Conservation (phyloP, 2,329 filamentous ascomycete genomes). For the Annulohypoxylon truncatum region DNA sequence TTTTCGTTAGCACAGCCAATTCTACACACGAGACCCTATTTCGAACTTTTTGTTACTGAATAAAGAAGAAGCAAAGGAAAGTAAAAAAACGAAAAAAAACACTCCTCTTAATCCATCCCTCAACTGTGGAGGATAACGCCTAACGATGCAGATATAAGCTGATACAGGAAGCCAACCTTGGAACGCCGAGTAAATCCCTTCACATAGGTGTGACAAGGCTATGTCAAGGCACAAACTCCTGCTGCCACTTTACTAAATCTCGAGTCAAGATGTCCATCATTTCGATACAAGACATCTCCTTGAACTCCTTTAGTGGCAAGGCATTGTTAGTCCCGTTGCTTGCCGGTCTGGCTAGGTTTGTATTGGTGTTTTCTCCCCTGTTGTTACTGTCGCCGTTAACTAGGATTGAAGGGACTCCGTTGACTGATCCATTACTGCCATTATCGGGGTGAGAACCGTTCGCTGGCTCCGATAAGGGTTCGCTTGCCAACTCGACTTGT, state of each 20-base stretch:
- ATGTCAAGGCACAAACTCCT: conserved; percentile 66
- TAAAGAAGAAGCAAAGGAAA: conserved; percentile 4
- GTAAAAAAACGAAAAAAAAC: too few species aligned
- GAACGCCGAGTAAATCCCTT: conserved; percentile 25
- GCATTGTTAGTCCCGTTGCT: conserved; percentile 49
- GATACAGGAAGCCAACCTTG: conserved; percentile 31
- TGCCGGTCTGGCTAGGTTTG: conserved; percentile 46
- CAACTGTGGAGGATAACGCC: conserved; percentile 39
- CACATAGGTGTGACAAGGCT: conserved; percentile 8
- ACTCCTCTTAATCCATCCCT: conserved; percentile 11
- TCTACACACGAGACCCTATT: conserved; percentile 12
- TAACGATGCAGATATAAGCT: conserved; percentile 35
- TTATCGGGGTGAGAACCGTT: conserved; percentile 57
- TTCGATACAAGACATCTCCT: conserved; percentile 79
- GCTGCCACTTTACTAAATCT: conserved; percentile 87
- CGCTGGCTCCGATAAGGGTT: conserved; percentile 59
- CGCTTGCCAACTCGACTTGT: conserved; percentile 85
- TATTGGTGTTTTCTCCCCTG: conserved; percentile 28
- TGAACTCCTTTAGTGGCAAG: conserved; percentile 68
- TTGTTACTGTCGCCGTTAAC: conserved; percentile 52
- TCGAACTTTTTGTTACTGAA: neutral
- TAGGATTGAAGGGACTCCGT: conserved; percentile 48
- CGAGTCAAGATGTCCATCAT: conserved; percentile 91
- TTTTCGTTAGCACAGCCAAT: conserved; percentile 30
- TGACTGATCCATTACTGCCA: conserved; percentile 53